These are phyloP conservation scores for Wickerhamiella allomyrinae DNA, from an alignment of 805 yeast genomes.

Conservation along the genomic window DNA sequence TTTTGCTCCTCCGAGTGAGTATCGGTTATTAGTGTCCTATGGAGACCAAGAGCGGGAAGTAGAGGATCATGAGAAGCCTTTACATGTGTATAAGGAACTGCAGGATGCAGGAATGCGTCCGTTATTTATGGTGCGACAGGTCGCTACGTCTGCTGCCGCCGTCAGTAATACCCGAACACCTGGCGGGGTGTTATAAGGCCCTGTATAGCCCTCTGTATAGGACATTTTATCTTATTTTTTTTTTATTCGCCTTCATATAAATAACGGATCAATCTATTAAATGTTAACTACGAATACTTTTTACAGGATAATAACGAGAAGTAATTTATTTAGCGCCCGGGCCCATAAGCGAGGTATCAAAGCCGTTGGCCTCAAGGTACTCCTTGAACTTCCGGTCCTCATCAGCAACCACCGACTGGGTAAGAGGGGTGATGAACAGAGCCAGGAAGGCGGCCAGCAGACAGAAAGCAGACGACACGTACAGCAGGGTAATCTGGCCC, in stretches of 20 bases:
- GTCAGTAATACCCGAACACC: background rate
- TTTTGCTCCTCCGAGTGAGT: slow-evolving; percentile 72
- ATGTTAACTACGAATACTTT: no score
- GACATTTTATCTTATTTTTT: no score
- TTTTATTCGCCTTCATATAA: no score
- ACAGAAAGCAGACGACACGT: slow-evolving; percentile 66
- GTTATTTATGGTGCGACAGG: slow-evolving; percentile 78
- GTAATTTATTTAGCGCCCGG: background rate
- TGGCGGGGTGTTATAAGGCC: background rate
- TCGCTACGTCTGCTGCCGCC: slow-evolving; percentile 25
- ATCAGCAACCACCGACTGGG: slow-evolving; percentile 64
- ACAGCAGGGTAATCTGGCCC: slow-evolving; percentile 68
- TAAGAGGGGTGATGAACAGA: slow-evolving; percentile 63
- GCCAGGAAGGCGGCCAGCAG: slow-evolving; percentile 56
- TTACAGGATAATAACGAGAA: no score
- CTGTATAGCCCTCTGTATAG: no score
- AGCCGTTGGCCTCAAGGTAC: background rate
- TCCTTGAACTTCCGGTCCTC: slow-evolving; percentile 48
- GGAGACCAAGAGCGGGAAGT: slow-evolving; percentile 81
- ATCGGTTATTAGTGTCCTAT: slow-evolving; percentile 76
- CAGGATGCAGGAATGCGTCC: slow-evolving; percentile 80
- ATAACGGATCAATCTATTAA: no score
- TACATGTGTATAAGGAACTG: slow-evolving; percentile 65
- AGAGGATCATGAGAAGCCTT: slow-evolving; percentile 78
- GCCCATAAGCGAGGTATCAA: background rate